Base-by-base conservation (phyloP, 1,139 yeast genomes). In the Magnusiomyces paraingens region DNA sequence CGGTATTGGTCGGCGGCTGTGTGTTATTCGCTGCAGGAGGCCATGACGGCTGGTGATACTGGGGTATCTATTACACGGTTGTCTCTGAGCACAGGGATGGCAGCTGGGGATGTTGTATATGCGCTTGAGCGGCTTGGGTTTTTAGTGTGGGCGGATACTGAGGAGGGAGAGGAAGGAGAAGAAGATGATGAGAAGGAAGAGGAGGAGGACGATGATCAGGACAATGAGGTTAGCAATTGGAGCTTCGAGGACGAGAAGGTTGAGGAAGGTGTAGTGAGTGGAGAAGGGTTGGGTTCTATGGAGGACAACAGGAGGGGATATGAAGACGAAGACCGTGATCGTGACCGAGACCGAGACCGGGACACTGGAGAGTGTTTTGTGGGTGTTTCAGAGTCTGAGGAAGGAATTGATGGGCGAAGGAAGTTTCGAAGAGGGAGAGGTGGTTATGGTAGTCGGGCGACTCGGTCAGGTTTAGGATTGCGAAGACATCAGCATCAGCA, bases 1-100 rank as follows among this genome's bases (percentile, higher is more conserved):
- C 86, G 84, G 62, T 93, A 86, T 67, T 93, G 99, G 98, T 83
- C 80, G 61, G 70, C 82, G 1, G 74, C 84, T 5, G 73, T 88
- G 18, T 85, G 90, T 21, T 73, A 71, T 51, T 70, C 69, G 12
- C 69, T 82, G 21, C 70, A 69, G 32, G 69, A 69, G 10, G 61
- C 83, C 50, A 62, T 12, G 58, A 18, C 12, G 40, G 20, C 21
- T 10, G 29, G 38, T 14, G 15, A 4, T 36, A n/a, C 40, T 8
- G 3, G 40, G 42, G 41, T 83, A 1, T 78, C 91, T 0, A 75
- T 90, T 20, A 79, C 81, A 40, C 81, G 76, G 52, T 65, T 93
- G 20, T 75, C 91, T 6, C 79, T 78, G 57, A 64, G 81, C 20
- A 87, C 97, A 0, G 97, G 98, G 0, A 86, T 93, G 93, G 83